A percentile compares a stretch with the other conserved stretches of the same genome.
Conservation (phyloP, 495 filamentous ascomycete species). For the Penicillium malachiteum region DNA sequence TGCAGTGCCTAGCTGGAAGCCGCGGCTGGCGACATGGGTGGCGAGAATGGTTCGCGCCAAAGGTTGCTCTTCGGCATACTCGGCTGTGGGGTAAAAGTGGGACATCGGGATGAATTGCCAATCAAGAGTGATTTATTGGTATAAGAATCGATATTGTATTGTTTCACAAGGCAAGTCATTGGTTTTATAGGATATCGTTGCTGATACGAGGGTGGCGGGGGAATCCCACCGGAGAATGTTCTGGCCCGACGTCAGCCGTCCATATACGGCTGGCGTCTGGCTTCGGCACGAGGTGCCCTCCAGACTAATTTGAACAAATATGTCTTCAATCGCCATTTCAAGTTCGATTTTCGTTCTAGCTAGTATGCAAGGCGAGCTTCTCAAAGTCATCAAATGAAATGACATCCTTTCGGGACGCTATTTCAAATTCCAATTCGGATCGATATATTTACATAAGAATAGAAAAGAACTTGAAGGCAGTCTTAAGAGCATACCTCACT, state of each 20-base stretch:
- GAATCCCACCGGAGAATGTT: background rate
- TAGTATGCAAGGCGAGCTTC: no score
- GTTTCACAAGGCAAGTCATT: background rate
- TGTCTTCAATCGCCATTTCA: no score
- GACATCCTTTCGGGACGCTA: no score
- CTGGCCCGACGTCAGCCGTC: background rate
- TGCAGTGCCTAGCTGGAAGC: slow-evolving; percentile 46
- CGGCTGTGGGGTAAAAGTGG: slow-evolving; percentile 49
- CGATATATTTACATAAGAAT: no score
- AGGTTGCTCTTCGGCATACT: slow-evolving; percentile 63
- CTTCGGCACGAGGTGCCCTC: no score
- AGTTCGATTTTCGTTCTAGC: no score
- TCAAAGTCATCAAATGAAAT: no score
- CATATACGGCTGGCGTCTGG: no score
- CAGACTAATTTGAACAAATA: no score
- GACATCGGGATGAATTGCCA: slow-evolving; percentile 35
- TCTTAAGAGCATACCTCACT: no score
- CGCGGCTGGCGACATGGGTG: slow-evolving; percentile 57
- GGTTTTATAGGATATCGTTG: background rate
- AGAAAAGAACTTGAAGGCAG: no score
- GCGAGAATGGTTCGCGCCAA: slow-evolving; percentile 50
- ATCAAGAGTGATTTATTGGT: background rate
- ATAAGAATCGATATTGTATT: background rate
- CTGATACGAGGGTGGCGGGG: background rate
- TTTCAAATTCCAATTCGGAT: no score